phyloP scores from a whole-genome alignment of 306 rosid species.

The Senna tora region DNA sequence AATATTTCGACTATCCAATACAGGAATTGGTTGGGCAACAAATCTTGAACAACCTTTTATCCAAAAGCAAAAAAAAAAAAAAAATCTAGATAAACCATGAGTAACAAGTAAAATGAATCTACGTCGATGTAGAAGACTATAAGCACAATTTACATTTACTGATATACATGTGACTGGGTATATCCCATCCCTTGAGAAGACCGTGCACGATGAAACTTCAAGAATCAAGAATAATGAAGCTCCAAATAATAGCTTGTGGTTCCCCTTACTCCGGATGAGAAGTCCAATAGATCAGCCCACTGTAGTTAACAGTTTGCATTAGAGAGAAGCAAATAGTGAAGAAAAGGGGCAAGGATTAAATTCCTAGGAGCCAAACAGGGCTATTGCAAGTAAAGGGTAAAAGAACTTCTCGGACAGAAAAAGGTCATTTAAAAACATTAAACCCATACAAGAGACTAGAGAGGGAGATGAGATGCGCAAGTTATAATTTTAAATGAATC shows the following conservation, averaged over 20 bases:
- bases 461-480: constrained; percentile 8
- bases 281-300: constrained; percentile 97
- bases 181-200: constrained; percentile 42
- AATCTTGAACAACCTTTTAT: constrained; percentile 28
- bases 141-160: constrained; percentile 50
- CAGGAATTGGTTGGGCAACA: constrained; percentile 24
- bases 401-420: constrained; percentile 19
- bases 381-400: constrained; percentile 5
- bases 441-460: constrained; percentile 3
- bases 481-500: neutral
- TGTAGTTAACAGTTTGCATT: constrained; percentile 43
- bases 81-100: constrained; percentile 33
- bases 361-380: neutral
- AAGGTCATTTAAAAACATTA: constrained; percentile 10
- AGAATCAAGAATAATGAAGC: constrained; percentile 41
- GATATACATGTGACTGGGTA: constrained; percentile 45
- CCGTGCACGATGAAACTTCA: constrained; percentile 41
- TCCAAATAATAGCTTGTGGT: constrained; percentile 33
- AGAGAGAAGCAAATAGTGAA: neutral
- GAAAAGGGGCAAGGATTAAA: neutral
- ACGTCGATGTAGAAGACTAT: constrained; percentile 43
- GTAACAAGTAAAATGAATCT: constrained; percentile 32
- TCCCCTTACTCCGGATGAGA: constrained; percentile 78
- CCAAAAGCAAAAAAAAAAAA: too few species aligned
- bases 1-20: neutral